These are phyloP conservation scores for Verruconis gallopava DNA, from an alignment of 2,329 filamentous ascomycete species.

Conservation along the genomic window DNA sequence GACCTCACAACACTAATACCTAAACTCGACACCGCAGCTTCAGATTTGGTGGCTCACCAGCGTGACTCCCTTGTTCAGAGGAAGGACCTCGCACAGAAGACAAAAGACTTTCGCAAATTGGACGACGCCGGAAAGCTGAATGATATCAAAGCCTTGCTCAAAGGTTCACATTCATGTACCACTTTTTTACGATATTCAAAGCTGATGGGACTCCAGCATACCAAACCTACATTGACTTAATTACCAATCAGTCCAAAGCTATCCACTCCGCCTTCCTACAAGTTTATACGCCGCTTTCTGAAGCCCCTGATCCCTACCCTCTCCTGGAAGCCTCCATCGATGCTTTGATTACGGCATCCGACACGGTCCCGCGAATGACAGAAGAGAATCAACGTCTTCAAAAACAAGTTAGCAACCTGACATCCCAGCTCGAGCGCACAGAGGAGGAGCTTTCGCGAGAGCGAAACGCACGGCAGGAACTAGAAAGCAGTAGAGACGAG, in stretches of 20 bases:
- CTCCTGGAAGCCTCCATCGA: constrained; percentile 93
- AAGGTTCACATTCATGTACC: constrained; percentile 41
- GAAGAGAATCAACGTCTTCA: constrained; percentile 83
- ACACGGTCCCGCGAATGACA: constrained; percentile 80
- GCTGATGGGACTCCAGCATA: constrained; percentile 50
- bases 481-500: constrained; percentile 64
- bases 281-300: constrained; percentile 82
- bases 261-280: constrained; percentile 89
- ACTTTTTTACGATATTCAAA: background rate
- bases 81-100: constrained; percentile 97
- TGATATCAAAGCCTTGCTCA: constrained; percentile 81
- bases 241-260: constrained; percentile 91
- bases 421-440: constrained; percentile 67
- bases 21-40: constrained; percentile 82
- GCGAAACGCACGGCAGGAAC: constrained; percentile 53
- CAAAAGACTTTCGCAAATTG: constrained; percentile 90
- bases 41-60: constrained; percentile 86
- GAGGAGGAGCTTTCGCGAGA: constrained; percentile 73
- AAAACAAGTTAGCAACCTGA: constrained; percentile 60
- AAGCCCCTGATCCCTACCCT: constrained; percentile 92
- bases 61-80: constrained; percentile 90
- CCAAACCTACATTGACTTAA: constrained; percentile 90
- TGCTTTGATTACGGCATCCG: constrained; percentile 80
- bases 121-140: constrained; percentile 76
- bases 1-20: constrained; percentile 75